Evolutionary conservation across 2,329 filamentous ascomycete species (phyloP).

Genomic region (Scortechinia acanthostroma): DNA sequence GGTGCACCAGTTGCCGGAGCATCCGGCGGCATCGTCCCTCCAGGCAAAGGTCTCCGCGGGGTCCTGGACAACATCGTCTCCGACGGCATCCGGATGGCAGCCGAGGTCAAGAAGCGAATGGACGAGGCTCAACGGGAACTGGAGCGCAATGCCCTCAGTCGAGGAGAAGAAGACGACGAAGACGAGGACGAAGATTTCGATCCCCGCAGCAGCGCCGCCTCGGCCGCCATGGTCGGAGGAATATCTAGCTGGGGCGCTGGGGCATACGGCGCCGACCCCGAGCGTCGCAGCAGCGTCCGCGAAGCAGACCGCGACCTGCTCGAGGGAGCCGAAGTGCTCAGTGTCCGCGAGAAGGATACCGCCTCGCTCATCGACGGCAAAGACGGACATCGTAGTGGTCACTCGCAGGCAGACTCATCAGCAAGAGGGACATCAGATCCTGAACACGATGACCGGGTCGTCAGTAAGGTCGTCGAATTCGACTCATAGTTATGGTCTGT

Average conservation of each 20-base stretch:
- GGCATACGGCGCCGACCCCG: conserved; percentile 43
- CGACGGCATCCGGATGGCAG: conserved; percentile 91
- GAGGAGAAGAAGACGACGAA: conserved; percentile 49
- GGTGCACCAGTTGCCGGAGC: conserved; percentile 21
- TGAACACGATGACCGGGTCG: neutral
- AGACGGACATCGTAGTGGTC: too few relatives aligned
- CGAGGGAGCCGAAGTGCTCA: conserved; percentile 63
- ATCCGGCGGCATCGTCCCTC: conserved; percentile 29
- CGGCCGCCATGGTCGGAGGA: conserved; percentile 8
- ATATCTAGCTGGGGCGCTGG: conserved; percentile 17
- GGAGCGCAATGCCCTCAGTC: neutral
- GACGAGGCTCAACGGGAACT: conserved; percentile 85
- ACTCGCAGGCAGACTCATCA: too few relatives aligned
- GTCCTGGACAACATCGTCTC: conserved; percentile 96
- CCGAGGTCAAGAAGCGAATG: conserved; percentile 84
- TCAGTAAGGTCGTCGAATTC: conserved; percentile 1
- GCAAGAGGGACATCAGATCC: neutral
- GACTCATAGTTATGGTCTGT: neutral
- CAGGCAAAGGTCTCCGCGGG: conserved; percentile 73
- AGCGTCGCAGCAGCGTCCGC: conserved; percentile 55
- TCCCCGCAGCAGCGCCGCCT: conserved; percentile 24
- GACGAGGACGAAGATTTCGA: conserved; percentile 62
- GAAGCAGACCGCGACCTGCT: conserved; percentile 56
- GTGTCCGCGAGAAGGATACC: neutral
- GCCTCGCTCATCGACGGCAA: neutral